Evolutionary conservation across 352 stramenopile genomes (phyloP), one percentile per base, ranked within the genome.

Genomic region (Phytophthora meadii): DNA sequence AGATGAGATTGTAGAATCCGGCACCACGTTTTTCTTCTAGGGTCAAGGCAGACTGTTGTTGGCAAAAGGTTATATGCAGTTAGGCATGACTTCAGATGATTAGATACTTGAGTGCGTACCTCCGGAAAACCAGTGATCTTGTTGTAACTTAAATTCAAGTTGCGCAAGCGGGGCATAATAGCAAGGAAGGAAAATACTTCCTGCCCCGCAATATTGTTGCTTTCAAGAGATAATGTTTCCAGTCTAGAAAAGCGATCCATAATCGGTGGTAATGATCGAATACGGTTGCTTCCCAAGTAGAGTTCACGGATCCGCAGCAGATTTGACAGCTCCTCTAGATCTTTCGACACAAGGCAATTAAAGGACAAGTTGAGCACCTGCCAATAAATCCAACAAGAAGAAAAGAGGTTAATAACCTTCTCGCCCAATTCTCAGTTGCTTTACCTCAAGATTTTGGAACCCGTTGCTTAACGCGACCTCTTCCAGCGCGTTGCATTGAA

Each of bases 111-210:
- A 3, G 30, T 3, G 41, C 64, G 30, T 39, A 90, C 79, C 72
- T 94, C 84, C 3, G 82, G 82, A 42, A 94, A 92, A 3, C 72
- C 63, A 9, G 79, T 86, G 57, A 94, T 72, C 48, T 88, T 90
- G 70, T 94, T 94, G 54, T 92, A 77, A 28, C 79, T 91, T n/a
- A 94, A 36, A 45, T 94, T 93, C 48, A 94, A 70, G 25, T 90
- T 90, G 7, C 77, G 76, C 12, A 94, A 64, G 0, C 83, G 79
- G 3, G 86, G 86, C 54, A 86, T 71, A 34, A 91, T 82, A 11
- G 77, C 49, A 12, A 94, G 68, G n/a, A 93, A 81, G 2, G 79
- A 65, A 63, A 94, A 93, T n/a, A 90, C 70, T 25, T 87, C 81
- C 19, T 82, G 65, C 7, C 81, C 82, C 1, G 65, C 49, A n/a